A percentile compares a stretch with the other conserved stretches of the same genome.
phyloP scores from a whole-genome alignment of 768 basidiomycete genomes.

The Boletus sensibilis region DNA sequence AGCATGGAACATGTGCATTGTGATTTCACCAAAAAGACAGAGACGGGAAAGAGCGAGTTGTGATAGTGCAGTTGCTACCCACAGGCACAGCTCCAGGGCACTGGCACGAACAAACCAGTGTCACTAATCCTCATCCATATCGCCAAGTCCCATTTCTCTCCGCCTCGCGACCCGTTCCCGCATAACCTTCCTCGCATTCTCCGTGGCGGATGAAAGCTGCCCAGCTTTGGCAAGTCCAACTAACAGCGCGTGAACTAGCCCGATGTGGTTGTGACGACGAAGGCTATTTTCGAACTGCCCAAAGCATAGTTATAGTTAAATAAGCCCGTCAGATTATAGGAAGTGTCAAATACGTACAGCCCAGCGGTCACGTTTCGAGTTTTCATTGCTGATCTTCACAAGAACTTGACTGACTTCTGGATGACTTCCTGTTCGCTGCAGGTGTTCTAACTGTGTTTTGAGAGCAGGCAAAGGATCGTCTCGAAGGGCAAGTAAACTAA shows the following conservation, averaged over 20 bases:
- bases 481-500: slow-evolving; percentile 86
- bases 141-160: slow-evolving; percentile 39
- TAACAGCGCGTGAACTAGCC: slow-evolving; percentile 74
- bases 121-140: slow-evolving; percentile 43
- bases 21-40: slow-evolving; percentile 6
- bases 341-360: slow-evolving; percentile 51
- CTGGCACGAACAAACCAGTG: not conserved
- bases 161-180: slow-evolving; percentile 42
- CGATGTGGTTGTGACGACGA: slow-evolving; percentile 83
- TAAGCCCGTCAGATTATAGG: not conserved
- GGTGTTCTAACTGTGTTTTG: slow-evolving; percentile 52
- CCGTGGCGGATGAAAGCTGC: slow-evolving; percentile 52
- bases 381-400: slow-evolving; percentile 62
- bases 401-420: slow-evolving; percentile 52
- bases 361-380: slow-evolving; percentile 76
- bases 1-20: not conserved
- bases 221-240: slow-evolving; percentile 71
- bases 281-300: slow-evolving; percentile 83
- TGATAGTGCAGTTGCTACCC: slow-evolving; percentile 1
- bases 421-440: slow-evolving; percentile 43
- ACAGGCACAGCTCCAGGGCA: slow-evolving; percentile 1
- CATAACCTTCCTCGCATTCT: slow-evolving; percentile 44
- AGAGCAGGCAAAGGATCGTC: slow-evolving; percentile 77
- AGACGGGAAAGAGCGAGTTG: not conserved
- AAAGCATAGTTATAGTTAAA: slow-evolving; percentile 10